phyloP scores from a whole-genome alignment of 176 grass and related monocot species.

The Carex pumila region DNA sequence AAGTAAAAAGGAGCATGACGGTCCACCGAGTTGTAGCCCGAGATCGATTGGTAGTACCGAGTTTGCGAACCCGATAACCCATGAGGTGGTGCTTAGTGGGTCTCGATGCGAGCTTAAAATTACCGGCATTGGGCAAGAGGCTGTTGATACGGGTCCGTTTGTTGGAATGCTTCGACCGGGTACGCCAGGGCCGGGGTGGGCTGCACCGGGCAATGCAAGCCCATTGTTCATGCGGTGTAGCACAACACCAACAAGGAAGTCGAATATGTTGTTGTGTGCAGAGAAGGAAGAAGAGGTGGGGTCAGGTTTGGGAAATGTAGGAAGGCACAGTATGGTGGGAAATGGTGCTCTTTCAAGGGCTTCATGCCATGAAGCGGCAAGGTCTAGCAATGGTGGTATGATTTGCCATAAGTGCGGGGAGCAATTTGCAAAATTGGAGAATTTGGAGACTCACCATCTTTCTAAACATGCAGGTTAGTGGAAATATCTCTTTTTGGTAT shows the following conservation, averaged over 20 bases:
- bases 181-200: conserved; percentile 29
- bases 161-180: conserved; percentile 10
- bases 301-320: conserved; percentile 6
- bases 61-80: conserved; percentile 30
- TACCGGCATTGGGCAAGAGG: conserved; percentile 17
- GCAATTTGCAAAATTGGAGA: conserved; percentile 31
- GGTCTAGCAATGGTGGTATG: conserved; percentile 10
- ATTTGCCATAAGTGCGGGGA: conserved; percentile 42
- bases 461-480: conserved; percentile 54
- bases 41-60: conserved; percentile 34
- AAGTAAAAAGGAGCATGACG: conserved; percentile 7
- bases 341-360: conserved; percentile 14
- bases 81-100: conserved; percentile 42
- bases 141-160: neutral
- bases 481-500: neutral
- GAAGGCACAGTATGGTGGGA: neutral
- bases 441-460: conserved; percentile 57
- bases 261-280: conserved; percentile 8
- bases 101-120: conserved; percentile 5
- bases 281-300: conserved; percentile 13
- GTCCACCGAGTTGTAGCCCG: conserved; percentile 27
- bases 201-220: conserved; percentile 23
- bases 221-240: conserved; percentile 36
- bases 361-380: conserved; percentile 16
- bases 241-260: conserved; percentile 33